These are phyloP conservation scores for Malus asiatica DNA, from an alignment of 306 rosid species.

Conservation along the genomic window DNA sequence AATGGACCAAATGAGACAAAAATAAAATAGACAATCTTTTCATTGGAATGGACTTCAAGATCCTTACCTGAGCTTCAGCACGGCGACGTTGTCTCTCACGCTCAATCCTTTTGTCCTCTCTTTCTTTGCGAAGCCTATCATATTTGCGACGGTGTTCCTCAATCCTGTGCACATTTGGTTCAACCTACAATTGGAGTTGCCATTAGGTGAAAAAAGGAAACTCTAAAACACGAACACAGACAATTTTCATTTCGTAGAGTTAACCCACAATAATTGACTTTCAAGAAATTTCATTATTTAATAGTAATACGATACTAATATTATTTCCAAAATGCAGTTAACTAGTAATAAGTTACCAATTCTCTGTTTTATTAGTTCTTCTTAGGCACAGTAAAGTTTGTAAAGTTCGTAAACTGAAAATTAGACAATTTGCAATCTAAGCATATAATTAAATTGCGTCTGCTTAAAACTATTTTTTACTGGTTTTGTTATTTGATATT, in stretches of 20 bases:
- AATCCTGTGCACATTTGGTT: conserved; percentile 81
- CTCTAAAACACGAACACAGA: neutral
- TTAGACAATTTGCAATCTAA: too few relatives aligned
- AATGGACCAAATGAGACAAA: conserved; percentile 6
- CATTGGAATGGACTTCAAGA: conserved; percentile 2
- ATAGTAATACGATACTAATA: too few relatives aligned
- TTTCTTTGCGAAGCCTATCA: conserved; percentile 78
- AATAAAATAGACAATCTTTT: neutral
- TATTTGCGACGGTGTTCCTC: conserved; percentile 90
- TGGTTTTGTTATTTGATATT: too few relatives aligned
- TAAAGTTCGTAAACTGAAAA: too few relatives aligned
- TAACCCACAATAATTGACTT: too few relatives aligned
- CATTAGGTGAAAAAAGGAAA: neutral
- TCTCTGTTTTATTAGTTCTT: too few relatives aligned
- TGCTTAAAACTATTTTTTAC: too few relatives aligned
- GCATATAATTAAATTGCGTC: too few relatives aligned
- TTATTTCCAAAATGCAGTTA: too few relatives aligned
- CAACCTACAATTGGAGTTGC: conserved; percentile 41
- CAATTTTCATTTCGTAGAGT: neutral
- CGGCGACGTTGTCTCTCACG: conserved; percentile 67
- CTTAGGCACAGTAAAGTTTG: too few relatives aligned
- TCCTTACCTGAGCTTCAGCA: conserved; percentile 76
- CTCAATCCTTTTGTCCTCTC: conserved; percentile 56
- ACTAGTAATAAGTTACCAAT: too few relatives aligned
- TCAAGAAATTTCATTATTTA: too few relatives aligned